These are phyloP conservation scores for Calocybe cyanea DNA, from an alignment of 768 basidiomycete genomes.

Conservation along the genomic window DNA sequence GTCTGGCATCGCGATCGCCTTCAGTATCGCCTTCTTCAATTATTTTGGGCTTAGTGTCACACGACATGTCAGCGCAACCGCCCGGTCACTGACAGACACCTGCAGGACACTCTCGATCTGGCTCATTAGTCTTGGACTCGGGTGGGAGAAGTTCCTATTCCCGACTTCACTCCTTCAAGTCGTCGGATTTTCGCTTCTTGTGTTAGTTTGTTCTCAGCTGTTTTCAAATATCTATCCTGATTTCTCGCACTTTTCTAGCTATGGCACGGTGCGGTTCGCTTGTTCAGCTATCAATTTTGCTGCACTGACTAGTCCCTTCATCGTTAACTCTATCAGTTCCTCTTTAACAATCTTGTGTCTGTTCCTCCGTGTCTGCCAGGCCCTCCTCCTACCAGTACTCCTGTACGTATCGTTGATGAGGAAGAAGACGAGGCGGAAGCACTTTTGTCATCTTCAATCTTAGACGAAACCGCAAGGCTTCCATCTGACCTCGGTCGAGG, in stretches of 20 bases:
- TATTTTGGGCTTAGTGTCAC: conserved; percentile 91
- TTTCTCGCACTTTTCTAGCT: conserved; percentile 39
- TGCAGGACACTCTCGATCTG: conserved; percentile 96
- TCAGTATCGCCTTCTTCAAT: conserved; percentile 80
- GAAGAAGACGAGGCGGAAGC: conserved; percentile 61
- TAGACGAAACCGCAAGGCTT: conserved; percentile 81
- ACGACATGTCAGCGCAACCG: conserved; percentile 89
- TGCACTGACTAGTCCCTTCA: background rate
- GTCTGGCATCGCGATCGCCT: conserved; percentile 66
- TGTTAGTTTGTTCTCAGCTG: conserved; percentile 47
- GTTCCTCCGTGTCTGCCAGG: conserved; percentile 60
- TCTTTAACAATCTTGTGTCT: conserved; percentile 83
- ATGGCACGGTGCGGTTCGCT: conserved; percentile 67
- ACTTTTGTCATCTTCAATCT: conserved; percentile 36
- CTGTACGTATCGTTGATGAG: conserved; percentile 39
- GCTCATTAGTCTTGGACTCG: conserved; percentile 83
- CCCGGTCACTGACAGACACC: conserved; percentile 88
- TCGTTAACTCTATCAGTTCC: conserved; percentile 46
- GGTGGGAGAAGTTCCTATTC: conserved; percentile 85
- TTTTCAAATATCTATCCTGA: conserved; percentile 1
- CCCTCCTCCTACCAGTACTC: conserved; percentile 31
- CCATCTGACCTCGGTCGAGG: conserved; percentile 79
- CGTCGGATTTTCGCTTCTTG: conserved; percentile 80
- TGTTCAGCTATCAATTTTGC: too few relatives aligned
- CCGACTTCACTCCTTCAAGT: conserved; percentile 84